Evolutionary conservation across 352 stramenopile genomes (phyloP).

Genomic region (Phytophthora sp.): DNA sequence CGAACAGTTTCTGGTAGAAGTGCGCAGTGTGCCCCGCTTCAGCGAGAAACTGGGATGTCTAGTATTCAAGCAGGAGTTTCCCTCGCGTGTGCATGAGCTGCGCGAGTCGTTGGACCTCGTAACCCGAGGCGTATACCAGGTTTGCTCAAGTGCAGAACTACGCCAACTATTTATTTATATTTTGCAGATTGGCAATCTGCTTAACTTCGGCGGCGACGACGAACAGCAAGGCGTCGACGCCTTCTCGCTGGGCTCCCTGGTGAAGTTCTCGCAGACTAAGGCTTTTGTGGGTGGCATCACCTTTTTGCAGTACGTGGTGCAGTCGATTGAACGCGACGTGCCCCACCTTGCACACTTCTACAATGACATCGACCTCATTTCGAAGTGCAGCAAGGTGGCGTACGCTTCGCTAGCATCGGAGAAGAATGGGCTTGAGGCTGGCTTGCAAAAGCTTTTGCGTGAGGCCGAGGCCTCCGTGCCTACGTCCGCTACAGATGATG

Average conservation of each 20-base stretch:
- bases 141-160: constrained; percentile 73
- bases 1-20: constrained; percentile 83
- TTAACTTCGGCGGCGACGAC: constrained; percentile 75
- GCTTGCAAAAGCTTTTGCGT: constrained; percentile 55
- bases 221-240: constrained; percentile 49
- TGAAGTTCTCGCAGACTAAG: constrained; percentile 90
- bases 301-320: constrained; percentile 87
- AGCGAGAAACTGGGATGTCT: constrained; percentile 76
- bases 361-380: constrained; percentile 76
- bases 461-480: constrained; percentile 48
- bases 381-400: constrained; percentile 77
- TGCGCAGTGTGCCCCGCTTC: constrained; percentile 71
- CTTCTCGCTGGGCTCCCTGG: constrained; percentile 79
- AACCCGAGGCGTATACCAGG: constrained; percentile 80
- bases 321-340: constrained; percentile 84
- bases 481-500: constrained; percentile 23
- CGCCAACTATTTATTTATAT: constrained; percentile 90
- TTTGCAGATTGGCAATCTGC: constrained; percentile 78
- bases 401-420: constrained; percentile 68
- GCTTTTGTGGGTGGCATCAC: constrained; percentile 83
- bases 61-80: constrained; percentile 88
- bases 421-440: constrained; percentile 74
- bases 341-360: constrained; percentile 78
- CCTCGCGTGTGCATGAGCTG: constrained; percentile 73
- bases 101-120: constrained; percentile 78